Conservation (phyloP, 1,284 basidiomycete genomes). For the Chondrostereum purpureum region DNA sequence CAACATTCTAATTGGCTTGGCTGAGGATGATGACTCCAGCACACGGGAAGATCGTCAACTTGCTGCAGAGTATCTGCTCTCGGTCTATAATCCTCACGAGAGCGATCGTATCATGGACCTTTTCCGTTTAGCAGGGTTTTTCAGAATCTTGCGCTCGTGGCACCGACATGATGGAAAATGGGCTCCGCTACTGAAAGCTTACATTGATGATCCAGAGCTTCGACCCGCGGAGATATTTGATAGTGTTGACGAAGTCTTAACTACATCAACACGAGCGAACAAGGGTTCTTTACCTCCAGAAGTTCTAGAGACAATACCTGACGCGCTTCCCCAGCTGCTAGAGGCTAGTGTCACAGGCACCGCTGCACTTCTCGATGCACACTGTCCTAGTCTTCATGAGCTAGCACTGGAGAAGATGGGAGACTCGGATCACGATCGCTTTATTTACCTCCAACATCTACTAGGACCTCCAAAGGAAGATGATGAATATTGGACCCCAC, state of each 20-base stretch:
- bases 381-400: slow-evolving; percentile 60
- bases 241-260: slow-evolving; percentile 60
- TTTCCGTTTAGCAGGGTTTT: slow-evolving; percentile 85
- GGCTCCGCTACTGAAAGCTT: slow-evolving; percentile 67
- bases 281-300: slow-evolving; percentile 45
- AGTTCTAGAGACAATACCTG: slow-evolving; percentile 43
- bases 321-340: slow-evolving; percentile 61
- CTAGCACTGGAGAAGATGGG: slow-evolving; percentile 37
- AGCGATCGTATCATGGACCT: slow-evolving; percentile 59
- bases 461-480: slow-evolving; percentile 51
- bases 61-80: slow-evolving; percentile 92
- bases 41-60: slow-evolving; percentile 93
- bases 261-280: slow-evolving; percentile 34
- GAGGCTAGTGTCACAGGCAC: slow-evolving; percentile 58
- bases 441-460: slow-evolving; percentile 75
- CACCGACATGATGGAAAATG: slow-evolving; percentile 75
- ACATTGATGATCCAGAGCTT: slow-evolving; percentile 70
- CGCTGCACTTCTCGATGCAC: slow-evolving; percentile 69
- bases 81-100: slow-evolving; percentile 82
- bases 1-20: slow-evolving; percentile 72
- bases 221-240: slow-evolving; percentile 57
- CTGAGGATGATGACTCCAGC: slow-evolving; percentile 61
- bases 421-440: slow-evolving; percentile 48
- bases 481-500: slow-evolving; percentile 27
- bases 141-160: slow-evolving; percentile 79